phyloP scores from a whole-genome alignment of 1,284 basidiomycete species.

The Trametes pubescens region DNA sequence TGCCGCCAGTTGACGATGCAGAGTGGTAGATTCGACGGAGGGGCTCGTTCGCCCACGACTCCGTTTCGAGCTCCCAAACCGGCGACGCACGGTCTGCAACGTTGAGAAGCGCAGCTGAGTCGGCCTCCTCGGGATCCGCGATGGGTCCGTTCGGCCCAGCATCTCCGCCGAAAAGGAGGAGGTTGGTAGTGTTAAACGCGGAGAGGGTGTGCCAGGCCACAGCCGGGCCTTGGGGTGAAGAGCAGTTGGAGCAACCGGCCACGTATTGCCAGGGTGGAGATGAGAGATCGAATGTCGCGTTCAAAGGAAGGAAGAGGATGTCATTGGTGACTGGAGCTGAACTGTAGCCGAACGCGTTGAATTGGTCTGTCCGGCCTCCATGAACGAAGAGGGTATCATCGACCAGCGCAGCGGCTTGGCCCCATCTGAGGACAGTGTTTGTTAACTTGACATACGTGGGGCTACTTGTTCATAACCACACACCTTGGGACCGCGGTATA shows the following conservation, averaged over 20 bases:
- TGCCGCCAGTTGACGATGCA: conserved; percentile 54
- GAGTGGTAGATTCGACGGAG: conserved; percentile 78
- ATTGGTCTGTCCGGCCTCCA: conserved; percentile 81
- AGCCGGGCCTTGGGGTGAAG: conserved; percentile 59
- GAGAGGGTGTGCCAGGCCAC: conserved; percentile 86
- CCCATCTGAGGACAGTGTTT: conserved; percentile 71
- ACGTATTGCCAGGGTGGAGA: conserved; percentile 75
- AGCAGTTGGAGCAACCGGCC: conserved; percentile 53
- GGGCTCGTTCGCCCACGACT: conserved; percentile 73
- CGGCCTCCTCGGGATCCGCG: conserved; percentile 58
- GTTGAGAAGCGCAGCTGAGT: conserved; percentile 71
- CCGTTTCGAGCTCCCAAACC: conserved; percentile 55
- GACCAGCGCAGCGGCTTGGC: conserved; percentile 71
- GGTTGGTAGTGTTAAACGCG: conserved; percentile 58
- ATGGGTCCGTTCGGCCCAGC: conserved; percentile 65
- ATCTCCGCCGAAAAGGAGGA: conserved; percentile 80
- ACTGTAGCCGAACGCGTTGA: conserved; percentile 73
- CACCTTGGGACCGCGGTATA: conserved; percentile 42
- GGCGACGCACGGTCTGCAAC: conserved; percentile 49
- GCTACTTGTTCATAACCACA: conserved; percentile 8
- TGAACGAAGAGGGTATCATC: conserved; percentile 73
- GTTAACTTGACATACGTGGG: not conserved
- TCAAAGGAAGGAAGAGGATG: conserved; percentile 72
- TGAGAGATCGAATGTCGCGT: conserved; percentile 60
- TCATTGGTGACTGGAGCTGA: conserved; percentile 79